Percentiles rank a stretch among this genome's conserved stretches.
Evolutionary conservation across 495 filamentous ascomycete genomes (phyloP).

Genomic region (Oleoguttula mirabilis): DNA sequence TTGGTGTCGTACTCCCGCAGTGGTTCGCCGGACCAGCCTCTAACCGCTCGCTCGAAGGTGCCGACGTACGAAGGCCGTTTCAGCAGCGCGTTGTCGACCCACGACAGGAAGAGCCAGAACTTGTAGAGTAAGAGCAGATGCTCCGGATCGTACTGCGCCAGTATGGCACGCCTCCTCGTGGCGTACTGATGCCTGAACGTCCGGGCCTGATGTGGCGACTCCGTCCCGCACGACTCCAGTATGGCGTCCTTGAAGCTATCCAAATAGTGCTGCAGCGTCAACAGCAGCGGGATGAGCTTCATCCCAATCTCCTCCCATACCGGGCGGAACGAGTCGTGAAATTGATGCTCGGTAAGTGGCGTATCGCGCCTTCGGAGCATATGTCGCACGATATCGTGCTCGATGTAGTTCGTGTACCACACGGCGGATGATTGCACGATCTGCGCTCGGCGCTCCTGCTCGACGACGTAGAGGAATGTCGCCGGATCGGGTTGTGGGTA

Average conservation of each 20-base stretch:
- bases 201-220: background rate
- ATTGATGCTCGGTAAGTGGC: background rate
- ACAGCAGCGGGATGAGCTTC: constrained; percentile 1
- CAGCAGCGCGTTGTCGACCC: background rate
- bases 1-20: background rate
- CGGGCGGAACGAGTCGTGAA: background rate
- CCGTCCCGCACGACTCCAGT: background rate
- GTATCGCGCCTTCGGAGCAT: background rate
- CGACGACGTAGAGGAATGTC: constrained; percentile 2
- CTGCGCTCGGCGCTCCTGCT: background rate
- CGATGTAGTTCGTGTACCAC: constrained; percentile 3
- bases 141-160: background rate
- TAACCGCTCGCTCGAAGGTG: background rate
- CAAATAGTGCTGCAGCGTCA: constrained; percentile 9
- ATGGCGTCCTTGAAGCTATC: background rate
- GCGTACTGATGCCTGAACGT: background rate
- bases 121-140: constrained; percentile 1
- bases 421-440: background rate
- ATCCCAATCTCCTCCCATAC: background rate
- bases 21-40: background rate
- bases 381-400: constrained; percentile 1
- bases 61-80: constrained; percentile 3
- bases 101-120: constrained; percentile 7
- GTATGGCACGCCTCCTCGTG: background rate
- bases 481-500: background rate